Conservation (phyloP, 1,139 yeast genomes). For the Geotrichum aggregatum region DNA sequence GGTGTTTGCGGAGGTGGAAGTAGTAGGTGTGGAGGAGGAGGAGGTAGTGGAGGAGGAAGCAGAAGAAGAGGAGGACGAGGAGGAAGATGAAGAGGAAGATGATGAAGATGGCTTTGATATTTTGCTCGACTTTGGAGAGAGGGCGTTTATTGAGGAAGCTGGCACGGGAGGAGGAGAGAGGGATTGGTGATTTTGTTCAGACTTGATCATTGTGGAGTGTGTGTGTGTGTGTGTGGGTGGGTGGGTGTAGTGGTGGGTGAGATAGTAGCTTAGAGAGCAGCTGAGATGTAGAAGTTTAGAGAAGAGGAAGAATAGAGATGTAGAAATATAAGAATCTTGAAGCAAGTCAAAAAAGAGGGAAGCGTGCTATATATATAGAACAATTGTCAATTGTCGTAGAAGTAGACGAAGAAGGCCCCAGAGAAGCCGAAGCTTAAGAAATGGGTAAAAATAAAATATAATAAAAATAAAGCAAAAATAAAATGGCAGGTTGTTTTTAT, state of each 20-base stretch:
- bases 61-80: not conserved
- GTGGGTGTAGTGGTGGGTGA: no score
- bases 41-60: not conserved
- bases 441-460: not conserved
- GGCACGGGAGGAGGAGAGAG: constrained; percentile 1
- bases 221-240: not conserved
- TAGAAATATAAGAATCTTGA: no score
- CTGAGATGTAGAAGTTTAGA: no score
- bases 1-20: not conserved
- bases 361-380: not conserved
- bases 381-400: not conserved
- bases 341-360: not conserved
- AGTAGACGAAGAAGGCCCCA: not conserved
- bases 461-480: not conserved
- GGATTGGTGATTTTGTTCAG: constrained; percentile 1
- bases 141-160: not conserved
- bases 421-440: not conserved
- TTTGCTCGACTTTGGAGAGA: constrained; percentile 9
- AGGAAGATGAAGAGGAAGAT: not conserved
- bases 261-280: no score
- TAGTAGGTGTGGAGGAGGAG: not conserved
- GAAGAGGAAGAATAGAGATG: no score
- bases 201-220: constrained; percentile 2
- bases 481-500: not conserved
- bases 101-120: constrained; percentile 5